Conservation (phyloP, 768 basidiomycete genomes). For the Suillus fuscotomentosus region DNA sequence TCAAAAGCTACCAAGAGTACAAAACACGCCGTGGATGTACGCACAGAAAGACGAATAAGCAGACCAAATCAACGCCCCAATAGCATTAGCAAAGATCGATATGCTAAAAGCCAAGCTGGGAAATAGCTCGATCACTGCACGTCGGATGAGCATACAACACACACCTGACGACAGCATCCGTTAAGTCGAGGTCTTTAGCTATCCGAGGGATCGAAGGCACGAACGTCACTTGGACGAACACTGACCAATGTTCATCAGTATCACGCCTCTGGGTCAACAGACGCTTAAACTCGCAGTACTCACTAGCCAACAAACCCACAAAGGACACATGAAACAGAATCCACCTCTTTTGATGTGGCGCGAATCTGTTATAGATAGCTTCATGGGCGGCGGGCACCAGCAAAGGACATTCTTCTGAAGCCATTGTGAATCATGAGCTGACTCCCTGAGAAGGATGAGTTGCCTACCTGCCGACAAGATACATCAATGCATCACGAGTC, state of each 20-base stretch:
- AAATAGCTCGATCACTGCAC: not conserved
- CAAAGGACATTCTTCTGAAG: constrained; percentile 28
- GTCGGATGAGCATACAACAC: not conserved
- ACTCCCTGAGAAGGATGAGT: too few species aligned
- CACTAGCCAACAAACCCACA: constrained; percentile 64
- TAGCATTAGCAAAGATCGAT: constrained; percentile 40
- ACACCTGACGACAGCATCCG: constrained; percentile 57
- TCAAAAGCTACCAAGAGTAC: constrained; percentile 3
- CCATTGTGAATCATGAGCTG: constrained; percentile 11
- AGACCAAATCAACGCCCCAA: constrained; percentile 46
- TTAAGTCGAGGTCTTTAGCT: constrained; percentile 58
- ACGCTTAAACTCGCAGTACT: constrained; percentile 14
- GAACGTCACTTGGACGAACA: constrained; percentile 68
- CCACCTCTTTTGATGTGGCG: constrained; percentile 42
- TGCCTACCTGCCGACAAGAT: too few species aligned
- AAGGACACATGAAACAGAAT: constrained; percentile 60
- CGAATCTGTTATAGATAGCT: constrained; percentile 61
- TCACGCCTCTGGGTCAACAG: not conserved
- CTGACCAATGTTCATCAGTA: constrained; percentile 33
- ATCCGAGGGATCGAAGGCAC: constrained; percentile 76
- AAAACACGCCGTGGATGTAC: constrained; percentile 2
- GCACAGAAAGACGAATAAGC: constrained; percentile 46
- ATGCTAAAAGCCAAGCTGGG: constrained; percentile 45
- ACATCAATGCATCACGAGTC: too few species aligned
- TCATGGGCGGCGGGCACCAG: constrained; percentile 17